phyloP scores from a whole-genome alignment of 1,284 basidiomycete species.

The Filobasidium uniguttulatum region DNA sequence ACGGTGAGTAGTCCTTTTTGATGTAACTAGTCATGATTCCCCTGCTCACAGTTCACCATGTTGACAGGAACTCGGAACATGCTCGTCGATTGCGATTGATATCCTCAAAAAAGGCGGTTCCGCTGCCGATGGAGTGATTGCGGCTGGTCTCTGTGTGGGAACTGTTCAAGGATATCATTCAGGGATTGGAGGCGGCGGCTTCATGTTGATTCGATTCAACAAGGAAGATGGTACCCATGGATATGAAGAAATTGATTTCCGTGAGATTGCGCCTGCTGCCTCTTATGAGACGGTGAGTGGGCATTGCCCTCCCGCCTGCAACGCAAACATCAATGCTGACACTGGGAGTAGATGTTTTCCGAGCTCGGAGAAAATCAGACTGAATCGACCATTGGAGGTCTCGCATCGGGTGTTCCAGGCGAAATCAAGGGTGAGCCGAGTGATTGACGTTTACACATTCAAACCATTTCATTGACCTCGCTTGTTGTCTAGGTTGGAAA shows the following conservation, averaged over 20 bases:
- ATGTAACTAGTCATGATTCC: too few relatives aligned
- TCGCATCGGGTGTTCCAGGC: slow-evolving; percentile 68
- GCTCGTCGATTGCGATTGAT: slow-evolving; percentile 35
- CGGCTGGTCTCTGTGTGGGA: slow-evolving; percentile 35
- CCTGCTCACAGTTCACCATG: not conserved
- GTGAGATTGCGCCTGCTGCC: slow-evolving; percentile 35
- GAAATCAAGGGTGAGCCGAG: slow-evolving; percentile 51
- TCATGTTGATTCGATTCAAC: slow-evolving; percentile 22
- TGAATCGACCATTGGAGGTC: slow-evolving; percentile 50
- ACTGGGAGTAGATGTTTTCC: slow-evolving; percentile 19
- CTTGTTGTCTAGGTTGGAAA: slow-evolving; percentile 40
- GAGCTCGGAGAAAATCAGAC: slow-evolving; percentile 20
- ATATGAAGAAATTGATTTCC: slow-evolving; percentile 37
- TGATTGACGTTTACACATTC: not conserved
- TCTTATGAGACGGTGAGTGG: slow-evolving; percentile 32
- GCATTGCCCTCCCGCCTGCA: not conserved
- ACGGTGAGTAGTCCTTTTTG: too few relatives aligned
- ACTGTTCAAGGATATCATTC: slow-evolving; percentile 35
- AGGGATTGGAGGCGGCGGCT: slow-evolving; percentile 33
- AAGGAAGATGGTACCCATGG: slow-evolving; percentile 19
- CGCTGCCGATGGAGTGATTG: slow-evolving; percentile 34
- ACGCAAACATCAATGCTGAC: slow-evolving; percentile 2
- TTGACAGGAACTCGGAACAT: slow-evolving; percentile 30
- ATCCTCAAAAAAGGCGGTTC: slow-evolving; percentile 34
- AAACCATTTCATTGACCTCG: not conserved